These are phyloP conservation scores for Aegle marmelos DNA, from an alignment of 345 rosid genomes.

Conservation along the genomic window DNA sequence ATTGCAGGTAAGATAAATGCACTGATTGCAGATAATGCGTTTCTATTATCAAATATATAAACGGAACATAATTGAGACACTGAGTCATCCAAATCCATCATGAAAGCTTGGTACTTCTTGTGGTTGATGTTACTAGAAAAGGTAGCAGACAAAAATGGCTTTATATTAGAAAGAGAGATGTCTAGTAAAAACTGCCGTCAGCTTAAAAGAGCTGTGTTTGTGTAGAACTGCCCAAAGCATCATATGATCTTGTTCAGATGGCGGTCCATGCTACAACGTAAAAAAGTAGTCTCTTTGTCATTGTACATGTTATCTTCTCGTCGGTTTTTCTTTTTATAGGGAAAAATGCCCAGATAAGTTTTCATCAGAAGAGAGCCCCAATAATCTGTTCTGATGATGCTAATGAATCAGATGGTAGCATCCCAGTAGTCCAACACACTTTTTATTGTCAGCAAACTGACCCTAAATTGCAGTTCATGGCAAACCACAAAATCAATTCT, in stretches of 20 bases:
- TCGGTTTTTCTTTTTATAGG: neutral
- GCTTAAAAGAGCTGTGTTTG: neutral
- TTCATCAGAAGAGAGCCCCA: neutral
- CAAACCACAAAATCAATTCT: neutral
- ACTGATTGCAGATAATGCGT: neutral
- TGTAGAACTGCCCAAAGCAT: neutral
- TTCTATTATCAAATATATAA: neutral
- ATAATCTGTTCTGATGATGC: neutral
- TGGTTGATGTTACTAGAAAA: slow-evolving; percentile 1
- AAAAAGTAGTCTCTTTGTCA: too few species aligned
- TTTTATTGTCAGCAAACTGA: neutral
- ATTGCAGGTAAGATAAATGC: neutral
- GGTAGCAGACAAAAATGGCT: slow-evolving; percentile 12
- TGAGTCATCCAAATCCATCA: neutral
- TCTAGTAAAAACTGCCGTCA: neutral
- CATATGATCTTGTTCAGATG: slow-evolving; percentile 2
- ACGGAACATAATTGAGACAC: neutral
- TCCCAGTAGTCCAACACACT: neutral
- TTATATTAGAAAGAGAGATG: slow-evolving; percentile 3
- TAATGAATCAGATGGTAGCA: neutral
- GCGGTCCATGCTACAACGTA: neutral
- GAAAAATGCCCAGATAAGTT: neutral
- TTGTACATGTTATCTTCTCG: neutral
- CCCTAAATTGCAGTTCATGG: neutral
- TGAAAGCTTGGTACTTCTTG: neutral